Base-by-base conservation (phyloP, 2,329 filamentous ascomycete genomes). In the Zymoseptoria ardabiliae region DNA sequence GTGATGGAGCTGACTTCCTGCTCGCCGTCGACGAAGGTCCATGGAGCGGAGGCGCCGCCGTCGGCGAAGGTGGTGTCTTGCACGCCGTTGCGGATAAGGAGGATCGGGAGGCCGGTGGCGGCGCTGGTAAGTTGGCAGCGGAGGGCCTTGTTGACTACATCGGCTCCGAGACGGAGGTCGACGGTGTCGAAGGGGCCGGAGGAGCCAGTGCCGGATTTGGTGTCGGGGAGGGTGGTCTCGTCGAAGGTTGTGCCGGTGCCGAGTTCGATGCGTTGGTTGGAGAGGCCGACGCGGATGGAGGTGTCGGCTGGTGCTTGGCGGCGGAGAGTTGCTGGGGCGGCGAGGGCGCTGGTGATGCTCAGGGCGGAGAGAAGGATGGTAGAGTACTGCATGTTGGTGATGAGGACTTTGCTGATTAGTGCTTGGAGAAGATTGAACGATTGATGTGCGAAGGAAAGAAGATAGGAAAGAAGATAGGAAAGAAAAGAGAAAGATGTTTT, bases 361-460 rank as follows among this genome's bases (percentile, higher is more conserved):
- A 62, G 20, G 52, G 58, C 19, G 21, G 60, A 58, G 49, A 62
- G 56, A 20, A 60, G 21, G 20, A 61, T n/a, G 41, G 55, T 56
- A 20, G 30, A 54, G 56, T 62, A 60, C 30, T 62, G 62, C 62
- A 63, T 66, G 60, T 62, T 69, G 66, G 62, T 8, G 23, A 30
- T 56, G 22, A 28, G 35, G 35, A 45, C 35, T 45, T 13, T 45
- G 25, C 54, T 49, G 19, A 25, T 45, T 35, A 50, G 41, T 56
- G n/a, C 25, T 19, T 11, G 41, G 21, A 13, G 21, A 54, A 20
- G 23, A 52, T 19, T 6, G 53, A 48, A 22, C 28, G 13, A 22
- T 41, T 30, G 23, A 17, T 53, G 56, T 54, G 56, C 41, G 17
- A 50, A 23, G 28, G 54, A 53, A 50, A 55, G 10, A 50, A 57